Base-by-base conservation (phyloP, 2,329 filamentous ascomycete species). In the Paecilomyces sp. region DNA sequence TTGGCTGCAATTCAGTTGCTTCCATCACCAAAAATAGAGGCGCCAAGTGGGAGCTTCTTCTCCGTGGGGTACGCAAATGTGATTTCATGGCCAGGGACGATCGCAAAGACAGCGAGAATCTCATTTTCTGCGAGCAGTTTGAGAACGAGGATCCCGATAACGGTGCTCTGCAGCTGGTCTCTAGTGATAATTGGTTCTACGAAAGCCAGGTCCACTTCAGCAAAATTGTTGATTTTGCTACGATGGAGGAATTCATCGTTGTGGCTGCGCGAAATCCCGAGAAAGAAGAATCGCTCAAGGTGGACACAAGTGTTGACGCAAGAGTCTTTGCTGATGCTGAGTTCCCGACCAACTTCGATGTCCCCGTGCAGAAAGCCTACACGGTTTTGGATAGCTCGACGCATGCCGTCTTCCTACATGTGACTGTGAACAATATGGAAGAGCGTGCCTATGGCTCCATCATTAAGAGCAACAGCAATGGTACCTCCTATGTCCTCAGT, bases 381-480 rank as follows among this genome's bases (percentile, higher is more conserved):
- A 99, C 94, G 0, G 90, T 97, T 2, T 82, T 99, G 31, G 92
- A 97, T 72, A 97, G 92, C 75, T 94, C 91, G 1, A 96, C 92
- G 0, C 93, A 97, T 74, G 90, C 94, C 1, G 84, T 99, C 60
- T 97, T 97, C 76, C 78, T 99, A 60, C 95, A 97, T 70, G 93
- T 97, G 54, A 92, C 89, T 0, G 90, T 91, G 50, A 88, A 89
- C 67, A 83, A 82, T 50, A 79, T 79, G 3, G 72, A 80, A 56
- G 88, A 85, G 18, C 85, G 83, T 56, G 85, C 89, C 61, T 92
- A 90, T 67, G 94, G 94, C 41, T 88, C 89, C 25, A 91, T 99
- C 66, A 86, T 99, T 76, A 99, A 97, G 84, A 97, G 92, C 71
- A 99, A 99, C 79, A 97, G 92, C 68, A 97, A 99, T 71, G 94